Evolutionary conservation across 2,329 filamentous ascomycete species (phyloP), one percentile per base, ranked within the genome.

Genomic region (Penicillium sp.): DNA sequence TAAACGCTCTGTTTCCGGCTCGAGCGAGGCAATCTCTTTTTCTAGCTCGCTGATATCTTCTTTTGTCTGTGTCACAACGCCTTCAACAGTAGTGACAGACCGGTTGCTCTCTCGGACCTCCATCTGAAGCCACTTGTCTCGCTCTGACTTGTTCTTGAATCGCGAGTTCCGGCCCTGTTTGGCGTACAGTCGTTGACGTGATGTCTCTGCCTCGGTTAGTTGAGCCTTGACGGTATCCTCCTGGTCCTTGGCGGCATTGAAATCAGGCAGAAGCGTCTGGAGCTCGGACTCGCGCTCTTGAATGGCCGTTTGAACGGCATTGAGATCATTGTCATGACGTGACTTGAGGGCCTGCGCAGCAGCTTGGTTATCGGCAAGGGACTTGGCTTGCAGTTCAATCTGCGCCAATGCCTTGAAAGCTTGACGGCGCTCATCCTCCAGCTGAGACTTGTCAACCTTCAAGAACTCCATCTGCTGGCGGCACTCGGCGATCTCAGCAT

Each of bases 161-260:
- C 92, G 89, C 19, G 90, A 89, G 63, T 90, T 92, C 46, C 93
- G 88, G 44, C 89, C 92, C 76, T 99, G 93, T 74, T 99, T 99
- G 50, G 90, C 91, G 70, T 96, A 91, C 8, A 99, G 83, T 37
- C 93, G 88, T 62, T 90, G 87, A 43, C 91, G 84, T 5, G 85
- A 83, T 8, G 88, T 88, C 67, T 96, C 90, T 0, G 89, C 89
- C 50, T 89, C 82, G 47, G 92, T 89, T 11, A 98, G 81, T 58
- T 89, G 86, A 54, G 88, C 81, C 67, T 88, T 88, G 27, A 91
- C 80, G 16, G 85, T 83, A 16, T 83, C 82, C 71, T 97, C 95
- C 58, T 91, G 83, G 51, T 86, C 81, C 72, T 88, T 92, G 63
- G 87, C 87, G 58, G 85, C 80, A 53, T 87, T 88, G 71, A 91